Conservation (phyloP, 208 protist genomes). For the Crithidia brevicula region DNA sequence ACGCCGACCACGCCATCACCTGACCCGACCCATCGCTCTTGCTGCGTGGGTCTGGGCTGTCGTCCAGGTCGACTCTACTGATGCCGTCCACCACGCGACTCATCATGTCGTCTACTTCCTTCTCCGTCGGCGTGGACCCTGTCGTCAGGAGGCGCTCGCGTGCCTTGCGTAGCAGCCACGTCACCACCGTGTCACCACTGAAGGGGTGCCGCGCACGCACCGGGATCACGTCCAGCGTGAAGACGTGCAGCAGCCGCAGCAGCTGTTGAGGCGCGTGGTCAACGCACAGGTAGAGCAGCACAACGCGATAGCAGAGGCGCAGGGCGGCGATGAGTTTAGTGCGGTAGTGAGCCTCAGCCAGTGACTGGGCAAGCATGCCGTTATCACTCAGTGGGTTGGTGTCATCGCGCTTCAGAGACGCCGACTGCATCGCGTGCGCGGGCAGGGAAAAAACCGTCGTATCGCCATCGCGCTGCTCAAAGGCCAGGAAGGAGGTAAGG, state of each 20-base stretch:
- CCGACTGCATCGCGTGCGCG: not conserved
- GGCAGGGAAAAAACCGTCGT: not conserved
- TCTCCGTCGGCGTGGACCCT: constrained; percentile 15
- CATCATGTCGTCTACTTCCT: constrained; percentile 21
- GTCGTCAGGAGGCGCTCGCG: constrained; percentile 21
- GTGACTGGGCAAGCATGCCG: not conserved
- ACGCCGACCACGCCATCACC: not conserved
- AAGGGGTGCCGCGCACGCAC: constrained; percentile 25
- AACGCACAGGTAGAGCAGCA: constrained; percentile 28
- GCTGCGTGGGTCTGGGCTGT: not conserved
- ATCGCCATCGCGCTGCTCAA: constrained; percentile 1
- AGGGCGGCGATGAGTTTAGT: constrained; percentile 19
- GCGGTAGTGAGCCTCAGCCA: too few relatives aligned
- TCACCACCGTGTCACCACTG: constrained; percentile 30
- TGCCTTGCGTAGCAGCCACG: constrained; percentile 31
- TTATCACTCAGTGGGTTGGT: not conserved
- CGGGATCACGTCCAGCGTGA: constrained; percentile 13
- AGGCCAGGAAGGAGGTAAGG: not conserved
- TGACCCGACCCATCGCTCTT: not conserved
- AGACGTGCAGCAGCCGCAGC: constrained; percentile 26
- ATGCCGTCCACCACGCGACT: constrained; percentile 17
- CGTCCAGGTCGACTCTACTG: not conserved
- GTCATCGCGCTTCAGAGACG: constrained; percentile 1
- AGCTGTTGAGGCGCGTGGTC: constrained; percentile 35
- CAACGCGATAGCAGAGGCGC: constrained; percentile 34